Evolutionary conservation across 2,329 filamentous ascomycete species (phyloP).

Genomic region (Helicocarpus griseus): DNA sequence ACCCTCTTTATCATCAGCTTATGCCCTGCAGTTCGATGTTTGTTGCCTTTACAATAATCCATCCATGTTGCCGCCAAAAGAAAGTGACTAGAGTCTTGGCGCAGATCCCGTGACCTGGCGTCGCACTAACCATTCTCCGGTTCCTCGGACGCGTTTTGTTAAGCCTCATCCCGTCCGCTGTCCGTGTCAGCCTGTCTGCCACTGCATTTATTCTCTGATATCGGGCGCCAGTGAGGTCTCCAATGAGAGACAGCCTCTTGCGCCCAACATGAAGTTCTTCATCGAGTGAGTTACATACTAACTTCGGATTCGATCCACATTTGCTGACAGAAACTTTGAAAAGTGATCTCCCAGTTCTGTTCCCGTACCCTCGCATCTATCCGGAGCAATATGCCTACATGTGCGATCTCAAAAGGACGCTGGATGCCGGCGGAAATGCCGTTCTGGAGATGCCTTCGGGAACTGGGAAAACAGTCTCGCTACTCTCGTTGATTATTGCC

Average conservation of each 20-base stretch:
- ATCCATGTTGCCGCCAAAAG: background rate
- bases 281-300: conserved; percentile 49
- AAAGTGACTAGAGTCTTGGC: background rate
- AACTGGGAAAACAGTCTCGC: conserved; percentile 92
- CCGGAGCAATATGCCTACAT: conserved; percentile 71
- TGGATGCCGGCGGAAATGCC: conserved; percentile 90
- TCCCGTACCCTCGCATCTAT: conserved; percentile 66
- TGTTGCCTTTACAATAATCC: background rate
- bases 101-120: background rate
- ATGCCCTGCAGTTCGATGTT: background rate
- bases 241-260: background rate
- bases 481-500: conserved; percentile 88
- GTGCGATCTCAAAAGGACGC: conserved; percentile 77
- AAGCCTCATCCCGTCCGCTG: too few species aligned
- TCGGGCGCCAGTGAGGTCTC: background rate
- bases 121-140: conserved; percentile 1
- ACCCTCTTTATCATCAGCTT: background rate
- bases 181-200: background rate
- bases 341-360: conserved; percentile 59
- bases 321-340: conserved; percentile 12
- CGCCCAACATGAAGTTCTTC: conserved; percentile 61
- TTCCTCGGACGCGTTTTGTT: background rate
- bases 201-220: background rate
- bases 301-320: background rate
- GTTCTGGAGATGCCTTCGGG: conserved; percentile 98